phyloP scores from a whole-genome alignment of 306 rosid species.

The Rubus idaeus region DNA sequence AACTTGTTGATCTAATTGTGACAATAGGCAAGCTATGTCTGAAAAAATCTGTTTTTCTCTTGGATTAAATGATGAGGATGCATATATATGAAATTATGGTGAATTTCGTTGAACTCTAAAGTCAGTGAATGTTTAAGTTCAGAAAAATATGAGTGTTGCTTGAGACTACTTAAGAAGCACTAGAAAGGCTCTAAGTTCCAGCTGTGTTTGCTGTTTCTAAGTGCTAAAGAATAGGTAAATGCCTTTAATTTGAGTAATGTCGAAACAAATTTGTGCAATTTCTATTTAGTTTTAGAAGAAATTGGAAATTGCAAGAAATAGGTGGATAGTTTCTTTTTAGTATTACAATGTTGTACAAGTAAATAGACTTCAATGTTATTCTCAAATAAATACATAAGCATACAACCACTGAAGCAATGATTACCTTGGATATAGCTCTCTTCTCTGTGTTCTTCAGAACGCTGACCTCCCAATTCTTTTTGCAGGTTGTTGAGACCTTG shows the following conservation, averaged over 20 bases:
- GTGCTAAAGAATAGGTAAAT: background rate
- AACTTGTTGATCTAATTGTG: background rate
- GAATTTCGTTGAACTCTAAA: background rate
- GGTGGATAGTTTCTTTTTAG: background rate
- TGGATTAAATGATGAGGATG: slow-evolving; percentile 4
- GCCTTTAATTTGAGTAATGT: background rate
- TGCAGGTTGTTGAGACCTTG: background rate
- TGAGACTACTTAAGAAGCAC: background rate
- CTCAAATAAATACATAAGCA: background rate
- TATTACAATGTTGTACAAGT: background rate
- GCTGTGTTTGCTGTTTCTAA: background rate
- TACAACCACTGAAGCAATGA: background rate
- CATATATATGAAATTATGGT: background rate
- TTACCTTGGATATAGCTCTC: background rate
- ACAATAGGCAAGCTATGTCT: background rate
- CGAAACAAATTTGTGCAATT: background rate
- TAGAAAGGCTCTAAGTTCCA: background rate
- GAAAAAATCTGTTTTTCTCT: slow-evolving; percentile 1
- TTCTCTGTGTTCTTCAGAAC: background rate
- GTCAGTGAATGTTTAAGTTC: background rate
- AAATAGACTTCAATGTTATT: background rate
- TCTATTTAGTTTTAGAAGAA: background rate
- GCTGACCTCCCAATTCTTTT: background rate
- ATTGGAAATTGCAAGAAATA: background rate
- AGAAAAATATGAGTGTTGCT: background rate